phyloP scores from a whole-genome alignment of 78 protist species.

The Tieghemostelium lacteum region DNA sequence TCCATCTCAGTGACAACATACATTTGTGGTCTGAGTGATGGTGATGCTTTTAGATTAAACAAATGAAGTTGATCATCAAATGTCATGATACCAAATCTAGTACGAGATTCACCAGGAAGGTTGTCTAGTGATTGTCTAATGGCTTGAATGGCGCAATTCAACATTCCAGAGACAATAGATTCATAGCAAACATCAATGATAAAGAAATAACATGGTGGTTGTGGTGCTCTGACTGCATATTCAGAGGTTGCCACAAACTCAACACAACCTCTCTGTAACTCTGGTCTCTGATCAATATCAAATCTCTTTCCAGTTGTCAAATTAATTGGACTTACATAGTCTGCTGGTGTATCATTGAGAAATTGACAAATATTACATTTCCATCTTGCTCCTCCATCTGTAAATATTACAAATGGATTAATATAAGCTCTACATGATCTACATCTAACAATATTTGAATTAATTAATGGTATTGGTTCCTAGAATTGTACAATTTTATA shows the following conservation, averaged over 20 bases:
- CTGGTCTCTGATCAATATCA: conserved; percentile 80
- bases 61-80: conserved; percentile 81
- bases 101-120: conserved; percentile 59
- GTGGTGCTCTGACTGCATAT: conserved; percentile 89
- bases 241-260: conserved; percentile 90
- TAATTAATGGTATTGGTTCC: conserved; percentile 72
- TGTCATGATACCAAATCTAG: conserved; percentile 79
- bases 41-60: conserved; percentile 50
- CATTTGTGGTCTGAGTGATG: conserved; percentile 74
- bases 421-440: conserved; percentile 86
- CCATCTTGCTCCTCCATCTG: conserved; percentile 88
- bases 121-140: conserved; percentile 60
- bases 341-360: conserved; percentile 65
- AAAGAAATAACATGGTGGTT: conserved; percentile 88
- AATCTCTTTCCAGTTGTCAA: conserved; percentile 79
- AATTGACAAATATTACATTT: conserved; percentile 84
- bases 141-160: conserved; percentile 68
- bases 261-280: conserved; percentile 76
- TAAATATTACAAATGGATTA: conserved; percentile 86
- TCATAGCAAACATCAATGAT: conserved; percentile 89
- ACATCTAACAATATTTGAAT: conserved; percentile 84
- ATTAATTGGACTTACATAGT: conserved; percentile 58
- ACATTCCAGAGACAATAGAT: conserved; percentile 78
- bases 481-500: not conserved
- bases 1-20: conserved; percentile 80